Conservation (phyloP, 2,329 filamentous ascomycete genomes). For the Teratosphaeria gauchensis region DNA sequence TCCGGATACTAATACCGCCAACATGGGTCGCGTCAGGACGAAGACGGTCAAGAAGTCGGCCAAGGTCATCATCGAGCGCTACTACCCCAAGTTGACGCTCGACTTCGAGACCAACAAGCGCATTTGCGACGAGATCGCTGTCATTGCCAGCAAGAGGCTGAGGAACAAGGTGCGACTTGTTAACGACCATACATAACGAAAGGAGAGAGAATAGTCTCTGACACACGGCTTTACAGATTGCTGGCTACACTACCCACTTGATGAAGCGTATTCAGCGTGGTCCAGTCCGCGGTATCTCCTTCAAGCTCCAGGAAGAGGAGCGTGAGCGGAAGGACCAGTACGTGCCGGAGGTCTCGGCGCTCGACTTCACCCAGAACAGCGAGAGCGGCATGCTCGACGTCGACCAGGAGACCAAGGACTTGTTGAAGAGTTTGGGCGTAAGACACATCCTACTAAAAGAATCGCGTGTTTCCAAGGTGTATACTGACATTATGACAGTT, state of each 20-base stretch:
- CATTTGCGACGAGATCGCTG: slow-evolving; percentile 99
- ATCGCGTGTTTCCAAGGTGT: background rate
- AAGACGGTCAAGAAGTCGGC: slow-evolving; percentile 74
- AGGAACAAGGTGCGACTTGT: slow-evolving; percentile 75
- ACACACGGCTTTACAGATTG: slow-evolving; percentile 52
- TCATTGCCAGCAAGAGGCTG: slow-evolving; percentile 97
- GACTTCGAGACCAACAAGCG: slow-evolving; percentile 99
- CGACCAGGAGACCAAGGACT: slow-evolving; percentile 95
- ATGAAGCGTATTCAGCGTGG: slow-evolving; percentile 99
- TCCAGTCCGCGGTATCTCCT: slow-evolving; percentile 98
- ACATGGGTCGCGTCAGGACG: slow-evolving; percentile 49
- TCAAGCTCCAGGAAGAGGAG: slow-evolving; percentile 99
- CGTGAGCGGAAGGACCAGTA: slow-evolving; percentile 99
- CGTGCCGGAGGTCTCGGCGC: slow-evolving; percentile 95
- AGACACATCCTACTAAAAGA: slow-evolving; percentile 35
- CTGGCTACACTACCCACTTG: slow-evolving; percentile 89
- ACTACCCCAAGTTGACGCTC: slow-evolving; percentile 89
- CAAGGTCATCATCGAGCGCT: slow-evolving; percentile 99
- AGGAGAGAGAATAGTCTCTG: background rate
- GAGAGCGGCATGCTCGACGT: slow-evolving; percentile 91
- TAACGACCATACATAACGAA: background rate
- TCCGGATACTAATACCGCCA: slow-evolving; percentile 24
- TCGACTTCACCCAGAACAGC: slow-evolving; percentile 92
- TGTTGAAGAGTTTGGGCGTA: slow-evolving; percentile 98
- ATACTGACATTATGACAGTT: slow-evolving; percentile 51